Conservation (phyloP, 139 green algal genomes). For the Diplosphaera chodatii region DNA sequence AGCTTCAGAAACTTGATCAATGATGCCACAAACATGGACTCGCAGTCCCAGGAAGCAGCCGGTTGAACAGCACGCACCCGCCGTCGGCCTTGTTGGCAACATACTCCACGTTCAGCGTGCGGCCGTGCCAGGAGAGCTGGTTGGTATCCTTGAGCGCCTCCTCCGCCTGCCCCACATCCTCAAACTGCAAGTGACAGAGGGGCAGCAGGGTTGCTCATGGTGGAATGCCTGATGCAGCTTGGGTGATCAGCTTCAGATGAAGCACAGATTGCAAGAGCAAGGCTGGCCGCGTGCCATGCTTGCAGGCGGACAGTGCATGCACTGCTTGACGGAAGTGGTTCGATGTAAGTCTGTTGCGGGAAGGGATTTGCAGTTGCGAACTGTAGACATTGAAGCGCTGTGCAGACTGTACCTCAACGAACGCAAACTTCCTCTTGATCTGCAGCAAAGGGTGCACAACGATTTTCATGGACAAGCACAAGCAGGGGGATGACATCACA, state of each 20-base stretch:
- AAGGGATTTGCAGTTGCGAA: neutral
- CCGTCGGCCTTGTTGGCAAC: slow-evolving; percentile 18
- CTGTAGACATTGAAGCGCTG: neutral
- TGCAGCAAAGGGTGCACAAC: neutral
- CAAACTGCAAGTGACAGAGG: slow-evolving; percentile 1
- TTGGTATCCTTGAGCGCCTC: slow-evolving; percentile 1
- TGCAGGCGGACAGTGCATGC: too few species aligned
- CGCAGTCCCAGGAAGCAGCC: too few species aligned
- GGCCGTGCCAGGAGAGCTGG: slow-evolving; percentile 11
- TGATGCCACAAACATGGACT: too few species aligned
- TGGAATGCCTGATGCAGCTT: too few species aligned
- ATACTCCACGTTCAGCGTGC: slow-evolving; percentile 63
- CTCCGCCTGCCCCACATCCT: slow-evolving; percentile 16
- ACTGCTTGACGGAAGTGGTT: too few species aligned
- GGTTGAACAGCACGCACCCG: neutral
- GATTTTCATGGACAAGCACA: too few species aligned
- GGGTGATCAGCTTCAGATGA: too few species aligned
- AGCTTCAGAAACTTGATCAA: too few species aligned
- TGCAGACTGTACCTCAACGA: slow-evolving; percentile 12
- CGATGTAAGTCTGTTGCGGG: too few species aligned
- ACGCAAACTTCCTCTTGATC: slow-evolving; percentile 32
- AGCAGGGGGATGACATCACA: neutral
- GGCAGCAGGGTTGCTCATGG: neutral
- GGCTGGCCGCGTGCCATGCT: too few species aligned
- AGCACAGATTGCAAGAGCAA: too few species aligned